Percentiles rank a stretch among this genome's conserved stretches.
phyloP scores from a whole-genome alignment of 2,329 filamentous ascomycete genomes.

The Leptographium lundbergii region DNA sequence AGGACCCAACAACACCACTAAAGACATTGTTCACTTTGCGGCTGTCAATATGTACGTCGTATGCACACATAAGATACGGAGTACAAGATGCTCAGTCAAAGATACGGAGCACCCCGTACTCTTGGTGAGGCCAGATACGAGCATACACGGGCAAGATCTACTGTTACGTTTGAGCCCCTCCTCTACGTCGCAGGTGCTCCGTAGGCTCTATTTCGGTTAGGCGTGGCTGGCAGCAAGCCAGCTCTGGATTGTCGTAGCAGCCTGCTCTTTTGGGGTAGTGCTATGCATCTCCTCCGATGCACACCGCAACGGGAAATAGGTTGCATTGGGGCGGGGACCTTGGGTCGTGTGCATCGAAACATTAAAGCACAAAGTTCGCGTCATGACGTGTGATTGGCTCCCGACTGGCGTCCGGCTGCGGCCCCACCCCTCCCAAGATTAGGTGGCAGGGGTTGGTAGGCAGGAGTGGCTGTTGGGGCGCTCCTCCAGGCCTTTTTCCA shows the following conservation, averaged over 20 bases:
- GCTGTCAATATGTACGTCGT: no score
- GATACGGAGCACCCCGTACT: no score
- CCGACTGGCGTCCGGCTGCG: neutral
- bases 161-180: no score
- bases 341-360: slow-evolving; percentile 1
- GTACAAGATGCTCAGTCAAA: no score
- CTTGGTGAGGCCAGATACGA: no score
- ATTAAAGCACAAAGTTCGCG: slow-evolving; percentile 3
- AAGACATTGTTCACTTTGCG: neutral
- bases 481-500: neutral
- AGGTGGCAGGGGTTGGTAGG: neutral
- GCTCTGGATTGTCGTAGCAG: neutral
- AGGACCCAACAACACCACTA: neutral
- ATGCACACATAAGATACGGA: no score
- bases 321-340: neutral
- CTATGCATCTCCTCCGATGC: neutral
- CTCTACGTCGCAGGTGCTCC: no score
- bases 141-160: no score
- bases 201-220: neutral
- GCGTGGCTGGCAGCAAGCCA: neutral
- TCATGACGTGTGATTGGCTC: slow-evolving; percentile 4
- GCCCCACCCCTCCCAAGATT: slow-evolving; percentile 2
- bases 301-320: neutral
- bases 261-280: neutral
- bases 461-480: neutral